Evolutionary conservation across 2,329 filamentous ascomycete genomes (phyloP), one percentile per base, ranked within the genome.

Genomic region (Fusarium sp.): DNA sequence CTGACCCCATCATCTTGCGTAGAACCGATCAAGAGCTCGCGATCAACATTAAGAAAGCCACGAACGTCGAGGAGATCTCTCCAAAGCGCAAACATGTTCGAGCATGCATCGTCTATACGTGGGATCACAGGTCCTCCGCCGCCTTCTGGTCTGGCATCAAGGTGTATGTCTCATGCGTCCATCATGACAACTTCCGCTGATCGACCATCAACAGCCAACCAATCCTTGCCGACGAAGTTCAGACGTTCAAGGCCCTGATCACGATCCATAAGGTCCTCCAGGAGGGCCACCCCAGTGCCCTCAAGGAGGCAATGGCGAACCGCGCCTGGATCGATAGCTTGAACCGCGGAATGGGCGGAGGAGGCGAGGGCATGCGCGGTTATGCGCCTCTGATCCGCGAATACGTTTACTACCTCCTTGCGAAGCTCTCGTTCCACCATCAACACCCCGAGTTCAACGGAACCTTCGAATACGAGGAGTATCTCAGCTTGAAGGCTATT

Each of bases 111-210:
- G 95, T 99, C 43, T 98, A 98, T 80, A 98, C 95, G 60, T 99
- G 96, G 96, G 96, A 99, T 81, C 94, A 99, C 84, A 96, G 97
- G 83, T 97, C 91, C 69, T 97, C 94, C 40, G 86, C 89, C 77
- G 93, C 94, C 76, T 99, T 99, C 80, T 99, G 96, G 96, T 89
- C 93, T 58, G 95, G 94, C 77, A 96, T 99, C 87, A 99, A 99
- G 88, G 94, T 98, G 91, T 96, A 87, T 72, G 91, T 86, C 83
- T 51, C 54, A 48, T 40, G 49, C 17, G n/a, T 25, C 57, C 33
- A 49, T 46, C 41, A 47, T 58, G 43, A 40, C 55, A 48, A 39
- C 55, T 29, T 36, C 20, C n/a, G 57, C 58, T 58, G 50, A 67
- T 40, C 29, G 25, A 47, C 21, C 37, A n/a, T 25, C 40, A 49